A percentile compares a stretch with the other conserved stretches of the same genome.
These are phyloP conservation scores for Ascocoryne sarcoides DNA, from an alignment of 2,329 filamentous ascomycete species.

Conservation along the genomic window DNA sequence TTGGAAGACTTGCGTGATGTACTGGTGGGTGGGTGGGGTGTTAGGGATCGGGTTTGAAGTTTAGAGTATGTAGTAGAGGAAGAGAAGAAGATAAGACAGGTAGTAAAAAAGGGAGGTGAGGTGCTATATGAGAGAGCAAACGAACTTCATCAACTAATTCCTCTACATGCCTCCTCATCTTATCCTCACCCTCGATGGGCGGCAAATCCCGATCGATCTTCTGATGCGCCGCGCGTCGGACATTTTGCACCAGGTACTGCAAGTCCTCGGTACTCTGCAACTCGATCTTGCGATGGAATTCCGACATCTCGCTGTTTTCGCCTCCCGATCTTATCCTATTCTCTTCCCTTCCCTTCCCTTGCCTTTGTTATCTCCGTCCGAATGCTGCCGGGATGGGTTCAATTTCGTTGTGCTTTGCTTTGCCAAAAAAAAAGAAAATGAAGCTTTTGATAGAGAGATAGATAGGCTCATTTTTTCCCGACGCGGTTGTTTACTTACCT, in stretches of 20 bases:
- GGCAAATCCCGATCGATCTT: constrained; percentile 63
- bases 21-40: constrained; percentile 34
- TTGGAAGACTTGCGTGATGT: constrained; percentile 52
- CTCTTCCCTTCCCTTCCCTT: too few species aligned
- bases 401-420: too few species aligned
- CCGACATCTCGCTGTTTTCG: constrained; percentile 21
- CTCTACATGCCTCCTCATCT: constrained; percentile 50
- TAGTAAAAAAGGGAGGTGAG: too few species aligned
- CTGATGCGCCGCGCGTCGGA: constrained; percentile 57
- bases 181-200: constrained; percentile 50
- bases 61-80: background rate
- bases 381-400: too few species aligned
- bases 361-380: too few species aligned
- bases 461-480: too few species aligned
- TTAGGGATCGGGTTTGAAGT: too few species aligned
- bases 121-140: too few species aligned
- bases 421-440: too few species aligned
- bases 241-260: constrained; percentile 58
- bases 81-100: background rate
- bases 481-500: too few species aligned
- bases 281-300: constrained; percentile 63
- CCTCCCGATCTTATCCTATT: too few species aligned
- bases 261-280: constrained; percentile 70
- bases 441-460: too few species aligned
- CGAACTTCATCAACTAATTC: constrained; percentile 52